Percentiles rank a stretch among this genome's conserved stretches.
Evolutionary conservation across 202 grass and related monocot genomes (phyloP).

Genomic region (Thinopyrum obtusiflorum): DNA sequence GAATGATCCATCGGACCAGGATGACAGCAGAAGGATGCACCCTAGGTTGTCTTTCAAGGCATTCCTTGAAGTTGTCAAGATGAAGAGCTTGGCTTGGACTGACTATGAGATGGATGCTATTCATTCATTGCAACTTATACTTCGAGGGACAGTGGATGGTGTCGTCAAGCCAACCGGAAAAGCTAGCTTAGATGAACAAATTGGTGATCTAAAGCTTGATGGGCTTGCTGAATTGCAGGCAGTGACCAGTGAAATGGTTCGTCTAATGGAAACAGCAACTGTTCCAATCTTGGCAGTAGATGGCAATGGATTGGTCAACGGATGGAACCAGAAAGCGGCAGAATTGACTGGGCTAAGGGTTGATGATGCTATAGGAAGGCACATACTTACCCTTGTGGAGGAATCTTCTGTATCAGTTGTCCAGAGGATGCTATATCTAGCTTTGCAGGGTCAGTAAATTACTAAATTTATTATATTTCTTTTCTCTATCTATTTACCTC

Average conservation of each 20-base stretch:
- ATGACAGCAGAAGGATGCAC: constrained; percentile 88
- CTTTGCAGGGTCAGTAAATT: constrained; percentile 62
- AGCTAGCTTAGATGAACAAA: constrained; percentile 40
- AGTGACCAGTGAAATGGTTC: constrained; percentile 96
- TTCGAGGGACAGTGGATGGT: constrained; percentile 62
- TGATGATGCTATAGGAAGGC: constrained; percentile 78
- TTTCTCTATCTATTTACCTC: constrained; percentile 4
- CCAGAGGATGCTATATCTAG: constrained; percentile 80
- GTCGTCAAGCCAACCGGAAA: not conserved
- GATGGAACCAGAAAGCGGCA: constrained; percentile 92
- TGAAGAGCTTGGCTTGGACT: constrained; percentile 82
- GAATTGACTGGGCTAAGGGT: constrained; percentile 72
- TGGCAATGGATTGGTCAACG: constrained; percentile 75
- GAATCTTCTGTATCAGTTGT: constrained; percentile 67
- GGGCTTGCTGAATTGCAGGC: constrained; percentile 79
- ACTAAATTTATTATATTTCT: not conserved
- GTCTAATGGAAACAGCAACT: constrained; percentile 91
- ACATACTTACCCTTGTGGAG: constrained; percentile 82
- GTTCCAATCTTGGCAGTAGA: constrained; percentile 96
- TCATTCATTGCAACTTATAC: constrained; percentile 93
- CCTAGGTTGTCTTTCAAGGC: constrained; percentile 91
- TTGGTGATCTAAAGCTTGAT: constrained; percentile 74
- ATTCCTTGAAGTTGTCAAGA: constrained; percentile 95
- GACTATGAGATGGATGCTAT: constrained; percentile 97
- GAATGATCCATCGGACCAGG: constrained; percentile 70